These are phyloP conservation scores for Zymoseptoria crescenta DNA, from an alignment of 2,329 filamentous ascomycete genomes.

Conservation along the genomic window DNA sequence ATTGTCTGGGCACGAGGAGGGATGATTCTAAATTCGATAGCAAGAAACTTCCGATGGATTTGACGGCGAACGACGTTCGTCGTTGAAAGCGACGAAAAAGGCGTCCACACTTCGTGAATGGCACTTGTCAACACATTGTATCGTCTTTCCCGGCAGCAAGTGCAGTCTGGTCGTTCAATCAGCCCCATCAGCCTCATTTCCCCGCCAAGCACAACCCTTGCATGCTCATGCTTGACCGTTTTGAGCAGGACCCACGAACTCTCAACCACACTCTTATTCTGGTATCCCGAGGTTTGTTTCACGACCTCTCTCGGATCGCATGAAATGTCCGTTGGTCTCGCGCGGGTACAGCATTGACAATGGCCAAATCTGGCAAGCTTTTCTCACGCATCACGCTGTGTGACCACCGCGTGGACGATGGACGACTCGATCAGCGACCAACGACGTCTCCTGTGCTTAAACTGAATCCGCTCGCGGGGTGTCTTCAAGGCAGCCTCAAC, in stretches of 20 bases:
- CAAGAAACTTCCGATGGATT: neutral
- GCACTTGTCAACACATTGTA: too few relatives aligned
- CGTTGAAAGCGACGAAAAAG: neutral
- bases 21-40: neutral
- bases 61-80: neutral
- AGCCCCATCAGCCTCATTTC: neutral
- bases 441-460: too few relatives aligned
- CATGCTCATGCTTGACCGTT: neutral
- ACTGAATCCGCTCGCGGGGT: too few relatives aligned
- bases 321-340: neutral
- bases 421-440: neutral
- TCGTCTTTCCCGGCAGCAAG: neutral
- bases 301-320: neutral
- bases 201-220: neutral
- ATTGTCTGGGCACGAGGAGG: neutral
- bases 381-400: neutral
- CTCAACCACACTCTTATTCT: neutral
- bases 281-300: neutral
- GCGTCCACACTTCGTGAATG: too few relatives aligned
- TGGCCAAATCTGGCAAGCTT: neutral
- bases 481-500: too few relatives aligned
- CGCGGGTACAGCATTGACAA: neutral
- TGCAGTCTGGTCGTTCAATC: neutral
- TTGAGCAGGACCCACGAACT: neutral
- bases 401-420: neutral